These are phyloP conservation scores for Zostera marina DNA, from an alignment of 116 monocot species.

Conservation along the genomic window DNA sequence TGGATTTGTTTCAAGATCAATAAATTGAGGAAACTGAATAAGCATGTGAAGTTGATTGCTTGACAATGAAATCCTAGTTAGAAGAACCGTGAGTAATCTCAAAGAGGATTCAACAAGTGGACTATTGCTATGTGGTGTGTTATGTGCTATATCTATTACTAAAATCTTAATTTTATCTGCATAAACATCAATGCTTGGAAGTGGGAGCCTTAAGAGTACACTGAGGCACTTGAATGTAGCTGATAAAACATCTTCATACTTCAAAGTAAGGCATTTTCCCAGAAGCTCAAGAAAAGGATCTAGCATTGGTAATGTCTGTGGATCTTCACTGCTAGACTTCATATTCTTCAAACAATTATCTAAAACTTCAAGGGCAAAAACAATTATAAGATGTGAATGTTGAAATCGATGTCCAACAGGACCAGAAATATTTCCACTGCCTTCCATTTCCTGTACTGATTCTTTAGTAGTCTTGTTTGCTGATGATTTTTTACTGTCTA, in stretches of 20 bases:
- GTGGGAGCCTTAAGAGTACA: conserved; percentile 44
- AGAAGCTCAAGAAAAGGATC: conserved; percentile 72
- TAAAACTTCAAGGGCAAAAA: conserved; percentile 72
- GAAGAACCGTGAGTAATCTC: conserved; percentile 51
- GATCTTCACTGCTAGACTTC: conserved; percentile 52
- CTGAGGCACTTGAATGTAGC: conserved; percentile 53
- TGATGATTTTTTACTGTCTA: conserved; percentile 10
- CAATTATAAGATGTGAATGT: conserved; percentile 47
- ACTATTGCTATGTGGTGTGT: conserved; percentile 33
- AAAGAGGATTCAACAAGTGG: conserved; percentile 56
- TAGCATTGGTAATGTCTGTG: conserved; percentile 48
- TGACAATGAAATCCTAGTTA: conserved; percentile 59
- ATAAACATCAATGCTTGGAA: conserved; percentile 48
- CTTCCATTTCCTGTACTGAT: conserved; percentile 1
- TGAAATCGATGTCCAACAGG: conserved; percentile 5
- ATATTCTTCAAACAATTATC: conserved; percentile 59
- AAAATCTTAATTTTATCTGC: conserved; percentile 60
- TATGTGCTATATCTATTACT: conserved; percentile 64
- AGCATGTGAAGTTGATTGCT: conserved; percentile 57
- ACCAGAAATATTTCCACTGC: conserved; percentile 5
- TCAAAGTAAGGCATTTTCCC: conserved; percentile 50
- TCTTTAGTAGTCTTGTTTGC: conserved; percentile 3
- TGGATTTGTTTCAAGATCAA: conserved; percentile 67
- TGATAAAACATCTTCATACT: conserved; percentile 63
- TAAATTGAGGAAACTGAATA: conserved; percentile 65